A percentile compares a stretch with the other conserved stretches of the same genome.
Evolutionary conservation across 345 rosid genomes (phyloP).

Genomic region (Citrus glauca): DNA sequence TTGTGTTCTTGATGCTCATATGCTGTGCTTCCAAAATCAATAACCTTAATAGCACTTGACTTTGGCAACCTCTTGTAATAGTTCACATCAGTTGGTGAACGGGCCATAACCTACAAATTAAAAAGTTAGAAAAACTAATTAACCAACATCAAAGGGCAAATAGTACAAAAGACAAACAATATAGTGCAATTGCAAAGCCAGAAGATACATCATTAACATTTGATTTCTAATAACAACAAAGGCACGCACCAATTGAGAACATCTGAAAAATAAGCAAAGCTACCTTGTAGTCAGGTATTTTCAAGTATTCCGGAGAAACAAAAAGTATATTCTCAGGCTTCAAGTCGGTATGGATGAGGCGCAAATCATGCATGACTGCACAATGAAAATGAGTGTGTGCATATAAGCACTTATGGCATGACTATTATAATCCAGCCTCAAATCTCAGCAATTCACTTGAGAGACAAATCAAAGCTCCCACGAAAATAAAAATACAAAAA

Average conservation of each 20-base stretch:
- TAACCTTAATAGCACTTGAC: conserved; percentile 69
- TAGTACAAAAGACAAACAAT: neutral
- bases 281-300: conserved; percentile 63
- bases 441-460: neutral
- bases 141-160: neutral
- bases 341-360: conserved; percentile 62
- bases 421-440: neutral
- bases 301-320: conserved; percentile 56
- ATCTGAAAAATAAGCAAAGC: neutral
- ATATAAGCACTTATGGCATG: conserved; percentile 8
- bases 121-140: neutral
- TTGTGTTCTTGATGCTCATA: conserved; percentile 53
- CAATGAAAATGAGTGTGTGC: neutral
- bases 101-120: conserved; percentile 31
- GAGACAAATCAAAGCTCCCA: neutral
- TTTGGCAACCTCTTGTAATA: conserved; percentile 58
- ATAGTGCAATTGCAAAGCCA: neutral
- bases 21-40: conserved; percentile 76
- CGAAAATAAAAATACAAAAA: neutral
- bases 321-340: conserved; percentile 68
- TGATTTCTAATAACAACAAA: neutral
- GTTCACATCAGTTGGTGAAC: conserved; percentile 30
- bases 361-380: conserved; percentile 71
- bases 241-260: neutral
- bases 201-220: neutral